These are phyloP conservation scores for Avena insularis DNA, from an alignment of 176 grass and related monocot species.

Conservation along the genomic window DNA sequence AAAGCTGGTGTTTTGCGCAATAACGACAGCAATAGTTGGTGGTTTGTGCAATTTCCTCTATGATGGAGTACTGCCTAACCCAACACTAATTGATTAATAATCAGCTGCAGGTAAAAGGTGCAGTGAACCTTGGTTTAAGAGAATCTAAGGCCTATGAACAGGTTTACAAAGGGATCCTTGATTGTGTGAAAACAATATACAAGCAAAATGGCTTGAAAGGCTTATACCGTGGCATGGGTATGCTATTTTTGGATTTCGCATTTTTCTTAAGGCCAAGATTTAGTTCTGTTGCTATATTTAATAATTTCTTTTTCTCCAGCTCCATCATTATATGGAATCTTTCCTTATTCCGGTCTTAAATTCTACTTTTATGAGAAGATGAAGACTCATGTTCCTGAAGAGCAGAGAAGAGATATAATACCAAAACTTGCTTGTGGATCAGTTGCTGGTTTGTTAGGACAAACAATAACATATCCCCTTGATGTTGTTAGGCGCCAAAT, in stretches of 20 bases:
- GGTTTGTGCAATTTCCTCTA: too few relatives aligned
- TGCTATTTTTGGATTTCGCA: constrained; percentile 26
- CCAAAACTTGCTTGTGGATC: constrained; percentile 91
- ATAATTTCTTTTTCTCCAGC: constrained; percentile 53
- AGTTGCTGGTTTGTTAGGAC: constrained; percentile 90
- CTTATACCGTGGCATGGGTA: constrained; percentile 89
- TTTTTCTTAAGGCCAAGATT: constrained; percentile 17
- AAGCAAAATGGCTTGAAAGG: constrained; percentile 86
- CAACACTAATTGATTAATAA: constrained; percentile 33
- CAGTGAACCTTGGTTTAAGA: constrained; percentile 53
- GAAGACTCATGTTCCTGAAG: constrained; percentile 84
- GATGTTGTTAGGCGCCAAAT: constrained; percentile 99
- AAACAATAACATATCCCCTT: constrained; percentile 95
- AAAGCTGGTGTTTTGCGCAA: too few relatives aligned
- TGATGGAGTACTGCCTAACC: neutral
- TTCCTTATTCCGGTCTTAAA: constrained; percentile 95
- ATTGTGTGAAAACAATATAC: constrained; percentile 86
- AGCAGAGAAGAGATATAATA: constrained; percentile 77
- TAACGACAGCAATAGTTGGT: too few relatives aligned
- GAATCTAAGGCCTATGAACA: constrained; percentile 57
- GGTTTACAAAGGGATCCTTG: constrained; percentile 85
- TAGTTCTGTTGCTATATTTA: constrained; percentile 21
- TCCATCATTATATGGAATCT: constrained; percentile 96
- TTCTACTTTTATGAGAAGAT: constrained; percentile 99
- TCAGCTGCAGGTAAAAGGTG: constrained; percentile 69